Evolutionary conservation across 1,139 yeast genomes (phyloP), one percentile per base, ranked within the genome.

Genomic region (Kodamaea anthophila): DNA sequence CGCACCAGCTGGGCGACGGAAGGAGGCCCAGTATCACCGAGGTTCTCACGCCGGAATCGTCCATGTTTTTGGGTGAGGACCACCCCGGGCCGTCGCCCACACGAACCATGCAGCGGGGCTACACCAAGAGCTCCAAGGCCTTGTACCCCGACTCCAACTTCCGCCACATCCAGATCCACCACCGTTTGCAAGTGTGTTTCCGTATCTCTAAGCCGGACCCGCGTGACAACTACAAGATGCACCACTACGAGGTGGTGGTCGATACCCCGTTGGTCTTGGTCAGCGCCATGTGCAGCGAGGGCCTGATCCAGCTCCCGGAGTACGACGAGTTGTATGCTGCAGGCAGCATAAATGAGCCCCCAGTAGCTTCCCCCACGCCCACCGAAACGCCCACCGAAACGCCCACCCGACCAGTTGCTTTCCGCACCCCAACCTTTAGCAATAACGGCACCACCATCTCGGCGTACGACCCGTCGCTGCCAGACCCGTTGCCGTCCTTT

Each of bases 231-330:
- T 63, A 60, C 28, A 76, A 73, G 42, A 60, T 82, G 59, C 88
- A 85, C 45, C 94, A 85, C 52, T 87, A 79, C 48, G 96, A 87
- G 46, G 94, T 87, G 27, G 78, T 86, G 30, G 82, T 87, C 26
- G 96, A 86, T 50, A 83, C 95, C 0, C 96, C 96, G 0, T 66
- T 87, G 31, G 67, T 71, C 18, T 61, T 87, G 31, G 65, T 85
- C 27, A 80, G 93, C 32, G 73, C 85, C 15, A 70, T 75, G 39
- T 86, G 96, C 58, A 70, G 66, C 27, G 73, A 69, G 9, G 87
- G 71, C 3, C 77, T 78, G 25, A 63, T 78, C 26, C 84, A 79
- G 29, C 64, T 86, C 31, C 96, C 96, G 0, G 69, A 72, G 21
- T 85, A 85, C 43, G 66, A 44, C 14, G 69, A 60, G 20, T 35